A percentile compares a stretch with the other conserved stretches of the same genome.
Evolutionary conservation across 345 rosid species (phyloP).

Genomic region (Ricinus communis): DNA sequence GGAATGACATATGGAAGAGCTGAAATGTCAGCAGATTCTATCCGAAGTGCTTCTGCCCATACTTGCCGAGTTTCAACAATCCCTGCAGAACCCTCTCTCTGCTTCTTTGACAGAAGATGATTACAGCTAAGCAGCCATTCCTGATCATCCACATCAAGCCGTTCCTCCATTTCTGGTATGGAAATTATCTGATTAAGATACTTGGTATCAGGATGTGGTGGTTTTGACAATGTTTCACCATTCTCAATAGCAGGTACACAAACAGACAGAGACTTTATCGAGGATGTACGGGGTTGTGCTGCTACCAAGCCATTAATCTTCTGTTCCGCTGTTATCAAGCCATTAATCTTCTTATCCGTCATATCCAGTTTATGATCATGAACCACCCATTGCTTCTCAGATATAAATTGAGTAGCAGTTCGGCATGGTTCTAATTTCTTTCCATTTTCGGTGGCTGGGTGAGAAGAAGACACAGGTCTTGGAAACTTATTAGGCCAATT

Average conservation of each 20-base stretch:
- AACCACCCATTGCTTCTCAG: constrained; percentile 8
- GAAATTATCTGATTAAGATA: constrained; percentile 51
- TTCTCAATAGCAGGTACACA: constrained; percentile 33
- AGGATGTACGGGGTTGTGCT: neutral
- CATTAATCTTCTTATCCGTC: constrained; percentile 11
- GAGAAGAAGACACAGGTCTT: constrained; percentile 1
- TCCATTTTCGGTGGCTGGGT: constrained; percentile 21
- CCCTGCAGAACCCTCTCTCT: constrained; percentile 27
- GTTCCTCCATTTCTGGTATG: constrained; percentile 58
- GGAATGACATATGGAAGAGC: constrained; percentile 84
- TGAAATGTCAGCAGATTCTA: constrained; percentile 59
- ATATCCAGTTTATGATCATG: constrained; percentile 7
- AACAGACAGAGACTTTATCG: constrained; percentile 18
- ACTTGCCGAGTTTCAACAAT: constrained; percentile 39
- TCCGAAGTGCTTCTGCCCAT: constrained; percentile 62
- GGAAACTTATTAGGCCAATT: constrained; percentile 15
- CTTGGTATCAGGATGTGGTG: constrained; percentile 72
- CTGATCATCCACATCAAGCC: constrained; percentile 48
- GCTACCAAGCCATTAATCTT: too few relatives aligned
- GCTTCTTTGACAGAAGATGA: constrained; percentile 32
- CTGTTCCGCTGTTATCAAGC: too few relatives aligned
- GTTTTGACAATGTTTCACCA: constrained; percentile 41
- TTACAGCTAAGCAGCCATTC: constrained; percentile 55
- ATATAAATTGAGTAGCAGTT: constrained; percentile 3
- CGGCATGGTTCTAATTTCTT: constrained; percentile 19